A percentile compares a stretch with the other conserved stretches of the same genome.
Evolutionary conservation across 1,284 basidiomycete species (phyloP).

Genomic region (Boletus semigastroideus): DNA sequence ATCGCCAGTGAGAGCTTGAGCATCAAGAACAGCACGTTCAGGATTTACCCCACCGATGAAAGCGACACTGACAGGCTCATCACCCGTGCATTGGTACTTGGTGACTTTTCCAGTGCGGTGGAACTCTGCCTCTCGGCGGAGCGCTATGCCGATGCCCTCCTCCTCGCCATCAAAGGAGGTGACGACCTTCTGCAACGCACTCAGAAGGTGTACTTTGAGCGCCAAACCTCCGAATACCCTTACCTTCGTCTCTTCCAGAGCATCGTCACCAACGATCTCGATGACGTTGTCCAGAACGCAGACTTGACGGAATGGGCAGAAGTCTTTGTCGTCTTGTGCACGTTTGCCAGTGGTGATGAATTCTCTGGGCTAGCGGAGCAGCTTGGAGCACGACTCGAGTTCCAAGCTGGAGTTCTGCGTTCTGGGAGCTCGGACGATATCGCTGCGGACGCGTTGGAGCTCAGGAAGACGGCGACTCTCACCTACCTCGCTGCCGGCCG

Average conservation of each 20-base stretch:
- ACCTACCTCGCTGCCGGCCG: constrained; percentile 91
- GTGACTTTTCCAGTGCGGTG: constrained; percentile 93
- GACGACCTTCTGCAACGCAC: constrained; percentile 87
- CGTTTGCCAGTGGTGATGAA: constrained; percentile 86
- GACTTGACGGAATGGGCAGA: constrained; percentile 96
- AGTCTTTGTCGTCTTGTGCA: constrained; percentile 96
- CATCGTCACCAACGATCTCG: constrained; percentile 90
- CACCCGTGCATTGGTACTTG: constrained; percentile 91
- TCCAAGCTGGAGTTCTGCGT: constrained; percentile 29
- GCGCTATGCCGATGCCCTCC: constrained; percentile 91
- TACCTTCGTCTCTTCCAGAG: constrained; percentile 96
- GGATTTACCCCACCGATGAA: constrained; percentile 88
- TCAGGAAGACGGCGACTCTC: constrained; percentile 88
- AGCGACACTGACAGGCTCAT: constrained; percentile 87
- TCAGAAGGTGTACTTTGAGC: constrained; percentile 93
- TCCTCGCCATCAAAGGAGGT: constrained; percentile 91
- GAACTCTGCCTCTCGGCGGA: constrained; percentile 88
- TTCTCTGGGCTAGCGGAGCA: constrained; percentile 89
- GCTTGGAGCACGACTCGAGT: constrained; percentile 86
- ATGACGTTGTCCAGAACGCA: constrained; percentile 73
- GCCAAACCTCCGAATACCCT: constrained; percentile 72
- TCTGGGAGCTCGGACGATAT: constrained; percentile 42
- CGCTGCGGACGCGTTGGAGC: constrained; percentile 48
- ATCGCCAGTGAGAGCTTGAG: constrained; percentile 51
- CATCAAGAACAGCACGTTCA: constrained; percentile 79